These are phyloP conservation scores for Pestalotiopsis sp. DNA, from an alignment of 2,329 filamentous ascomycete species.

Conservation along the genomic window DNA sequence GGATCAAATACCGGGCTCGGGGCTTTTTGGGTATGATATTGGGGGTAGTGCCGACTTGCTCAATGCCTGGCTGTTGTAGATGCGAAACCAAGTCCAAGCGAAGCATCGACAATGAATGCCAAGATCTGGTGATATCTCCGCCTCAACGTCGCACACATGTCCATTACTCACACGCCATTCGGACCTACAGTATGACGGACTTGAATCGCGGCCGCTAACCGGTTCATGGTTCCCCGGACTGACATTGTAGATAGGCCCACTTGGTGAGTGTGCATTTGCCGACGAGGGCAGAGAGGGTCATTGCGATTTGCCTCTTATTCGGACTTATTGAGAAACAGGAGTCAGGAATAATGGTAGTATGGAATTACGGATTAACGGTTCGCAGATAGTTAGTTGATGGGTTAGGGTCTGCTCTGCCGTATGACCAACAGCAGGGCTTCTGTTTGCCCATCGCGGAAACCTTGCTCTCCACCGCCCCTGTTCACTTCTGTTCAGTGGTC, in stretches of 20 bases:
- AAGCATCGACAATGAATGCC: not conserved
- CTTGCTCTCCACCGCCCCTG: not conserved
- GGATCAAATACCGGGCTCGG: conserved; percentile 1
- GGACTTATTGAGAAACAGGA: not conserved
- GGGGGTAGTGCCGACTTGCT: not conserved
- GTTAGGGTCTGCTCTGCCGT: not conserved
- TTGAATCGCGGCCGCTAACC: not conserved
- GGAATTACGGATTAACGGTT: not conserved
- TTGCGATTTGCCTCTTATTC: not conserved
- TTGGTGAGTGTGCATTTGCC: not conserved
- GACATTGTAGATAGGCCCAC: not conserved
- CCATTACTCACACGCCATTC: not conserved
- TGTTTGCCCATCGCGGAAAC: not conserved
- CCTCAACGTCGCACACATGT: not conserved
- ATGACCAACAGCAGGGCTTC: not conserved
- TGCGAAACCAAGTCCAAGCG: not conserved
- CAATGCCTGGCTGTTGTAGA: conserved; percentile 8
- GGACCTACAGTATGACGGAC: not conserved
- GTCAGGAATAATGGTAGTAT: not conserved
- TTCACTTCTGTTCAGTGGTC: not conserved
- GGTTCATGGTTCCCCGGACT: not conserved
- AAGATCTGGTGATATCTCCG: not conserved
- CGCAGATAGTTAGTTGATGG: not conserved
- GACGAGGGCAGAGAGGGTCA: not conserved
- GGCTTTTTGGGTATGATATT: not conserved